Evolutionary conservation across 306 rosid genomes (phyloP).

Genomic region (Abrus precatorius): DNA sequence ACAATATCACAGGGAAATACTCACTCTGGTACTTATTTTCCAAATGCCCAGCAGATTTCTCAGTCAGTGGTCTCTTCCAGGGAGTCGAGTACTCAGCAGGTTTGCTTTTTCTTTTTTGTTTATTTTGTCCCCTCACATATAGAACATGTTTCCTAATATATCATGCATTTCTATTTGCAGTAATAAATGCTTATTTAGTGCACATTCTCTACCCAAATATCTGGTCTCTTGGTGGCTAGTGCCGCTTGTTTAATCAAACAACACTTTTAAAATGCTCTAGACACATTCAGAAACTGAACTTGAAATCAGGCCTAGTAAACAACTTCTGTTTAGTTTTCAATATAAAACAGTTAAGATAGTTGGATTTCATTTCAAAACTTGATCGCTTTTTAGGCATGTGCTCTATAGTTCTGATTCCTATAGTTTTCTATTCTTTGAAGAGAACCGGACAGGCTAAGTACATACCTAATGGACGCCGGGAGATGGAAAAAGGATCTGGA

Average conservation of each 20-base stretch:
- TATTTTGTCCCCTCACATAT: not conserved
- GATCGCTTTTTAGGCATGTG: not conserved
- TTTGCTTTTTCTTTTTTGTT: slow-evolving; percentile 36
- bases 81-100: slow-evolving; percentile 75
- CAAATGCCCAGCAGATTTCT: slow-evolving; percentile 58
- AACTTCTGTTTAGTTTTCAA: slow-evolving; percentile 1
- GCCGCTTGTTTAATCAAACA: slow-evolving; percentile 33
- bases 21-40: slow-evolving; percentile 51
- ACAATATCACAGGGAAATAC: slow-evolving; percentile 61
- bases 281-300: slow-evolving; percentile 22
- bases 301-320: slow-evolving; percentile 5
- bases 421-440: slow-evolving; percentile 49
- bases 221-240: slow-evolving; percentile 13
- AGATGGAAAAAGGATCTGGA: slow-evolving; percentile 68
- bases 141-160: slow-evolving; percentile 33
- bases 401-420: slow-evolving; percentile 40
- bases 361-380: slow-evolving; percentile 9
- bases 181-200: slow-evolving; percentile 21
- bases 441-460: slow-evolving; percentile 65
- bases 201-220: slow-evolving; percentile 37
- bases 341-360: slow-evolving; percentile 21
- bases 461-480: slow-evolving; percentile 61
- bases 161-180: slow-evolving; percentile 8
- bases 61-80: slow-evolving; percentile 57
- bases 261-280: slow-evolving; percentile 2